Base-by-base conservation (phyloP, 2,329 filamentous ascomycete genomes). In the Colletotrichum sp. region DNA sequence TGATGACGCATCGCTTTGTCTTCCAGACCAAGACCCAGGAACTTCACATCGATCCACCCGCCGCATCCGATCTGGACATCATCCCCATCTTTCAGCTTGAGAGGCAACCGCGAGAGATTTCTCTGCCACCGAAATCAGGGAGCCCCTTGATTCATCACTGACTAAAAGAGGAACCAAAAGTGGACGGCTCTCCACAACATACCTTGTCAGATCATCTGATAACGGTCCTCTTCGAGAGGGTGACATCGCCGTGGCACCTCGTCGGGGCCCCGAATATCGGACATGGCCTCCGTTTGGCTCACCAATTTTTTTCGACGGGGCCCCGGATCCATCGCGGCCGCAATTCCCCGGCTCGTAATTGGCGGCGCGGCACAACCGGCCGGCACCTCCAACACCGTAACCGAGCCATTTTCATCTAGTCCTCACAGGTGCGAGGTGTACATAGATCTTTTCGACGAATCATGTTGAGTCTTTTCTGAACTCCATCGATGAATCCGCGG, bases 161-260 rank as follows among this genome's bases (percentile, higher is more conserved):
- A 62, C 24, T 32, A 55, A 61, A 74, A 67, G 67, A 56, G 68
- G 68, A 62, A 56, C 55, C n/a, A 6, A 4, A 52, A 28, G 62
- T 66, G 72, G 72, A 43, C 18, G 6, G 4, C 3, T n/a, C 61
- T 9, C 72, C 72, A 74, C 55, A 32, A 21, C 5, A 21, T 34
- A 58, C 61, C 72, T 72, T 74, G 68, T 72, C 72, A 74, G 72
- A 74, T 72, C 72, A 74, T 74, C 72, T 74, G 72, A 72, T 74
- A 74, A 74, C 61, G 55, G 43, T 32, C 24, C 52, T 59, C n/a
- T 52, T 43, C 61, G 13, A 26, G 30, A 63, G 28, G 13, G 55
- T 59, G 32, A 28, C 52, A 69, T 43, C 43, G 66, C 21, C 21
- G 52, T 58, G 14, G 58, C 26, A 61, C 58, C 28, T 32, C 30